Evolutionary conservation across 164 flowering plant species (phyloP).

Genomic region (Malania oleifera): DNA sequence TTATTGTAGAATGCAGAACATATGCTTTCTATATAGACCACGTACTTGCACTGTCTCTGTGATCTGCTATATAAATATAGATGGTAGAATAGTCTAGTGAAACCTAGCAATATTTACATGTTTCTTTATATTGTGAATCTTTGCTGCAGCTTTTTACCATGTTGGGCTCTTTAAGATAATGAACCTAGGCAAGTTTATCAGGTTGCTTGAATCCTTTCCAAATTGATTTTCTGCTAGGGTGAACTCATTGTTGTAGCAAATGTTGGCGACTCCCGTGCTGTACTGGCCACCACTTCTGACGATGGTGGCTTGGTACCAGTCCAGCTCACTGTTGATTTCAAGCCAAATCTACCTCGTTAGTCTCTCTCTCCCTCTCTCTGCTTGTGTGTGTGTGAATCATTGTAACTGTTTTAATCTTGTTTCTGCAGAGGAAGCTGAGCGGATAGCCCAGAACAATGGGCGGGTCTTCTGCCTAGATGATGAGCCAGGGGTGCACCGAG

Average conservation of each 20-base stretch:
- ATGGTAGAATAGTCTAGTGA: too few relatives aligned
- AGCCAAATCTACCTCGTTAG: slow-evolving; percentile 83
- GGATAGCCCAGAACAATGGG: slow-evolving; percentile 65
- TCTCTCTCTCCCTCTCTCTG: slow-evolving; percentile 19
- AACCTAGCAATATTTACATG: too few relatives aligned
- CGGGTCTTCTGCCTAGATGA: slow-evolving; percentile 64
- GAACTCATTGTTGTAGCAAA: slow-evolving; percentile 61
- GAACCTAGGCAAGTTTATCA: too few relatives aligned
- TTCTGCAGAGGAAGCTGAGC: slow-evolving; percentile 67
- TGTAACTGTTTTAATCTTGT: slow-evolving; percentile 3
- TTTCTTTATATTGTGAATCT: too few relatives aligned
- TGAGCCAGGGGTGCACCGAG: slow-evolving; percentile 84
- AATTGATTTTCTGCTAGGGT: slow-evolving; percentile 40
- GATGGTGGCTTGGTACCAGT: slow-evolving; percentile 68
- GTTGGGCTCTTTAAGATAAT: too few relatives aligned
- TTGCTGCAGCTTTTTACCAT: too few relatives aligned
- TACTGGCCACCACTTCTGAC: slow-evolving; percentile 66
- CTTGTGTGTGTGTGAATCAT: background rate
- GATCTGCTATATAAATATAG: too few relatives aligned
- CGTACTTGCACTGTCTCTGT: too few relatives aligned
- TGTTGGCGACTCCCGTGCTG: slow-evolving; percentile 94
- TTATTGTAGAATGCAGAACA: too few relatives aligned
- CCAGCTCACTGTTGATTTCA: slow-evolving; percentile 79
- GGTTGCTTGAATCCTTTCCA: background rate
- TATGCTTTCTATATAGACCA: too few relatives aligned